These are phyloP conservation scores for Musa acuminata DNA, from an alignment of 176 grass and related monocot genomes.

Conservation along the genomic window DNA sequence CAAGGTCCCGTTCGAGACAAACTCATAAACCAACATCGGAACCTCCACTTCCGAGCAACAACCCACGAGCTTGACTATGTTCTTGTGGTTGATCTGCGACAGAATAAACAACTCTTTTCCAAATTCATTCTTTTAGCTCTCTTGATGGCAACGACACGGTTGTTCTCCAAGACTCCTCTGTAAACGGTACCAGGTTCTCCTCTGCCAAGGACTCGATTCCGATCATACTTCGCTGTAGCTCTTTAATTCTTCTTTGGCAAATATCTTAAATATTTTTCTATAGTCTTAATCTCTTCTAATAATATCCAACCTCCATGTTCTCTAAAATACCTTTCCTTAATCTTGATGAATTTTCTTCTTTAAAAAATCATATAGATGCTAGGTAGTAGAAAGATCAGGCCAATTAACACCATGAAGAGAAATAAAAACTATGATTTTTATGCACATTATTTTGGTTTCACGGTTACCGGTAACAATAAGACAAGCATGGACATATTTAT, in stretches of 20 bases:
- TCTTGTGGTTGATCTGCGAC: conserved; percentile 6
- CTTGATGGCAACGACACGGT: not conserved
- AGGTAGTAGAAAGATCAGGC: not conserved
- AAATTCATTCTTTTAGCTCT: not conserved
- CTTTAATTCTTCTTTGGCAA: not conserved
- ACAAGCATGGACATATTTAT: too few species aligned
- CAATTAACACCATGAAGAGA: too few species aligned
- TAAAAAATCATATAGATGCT: not conserved
- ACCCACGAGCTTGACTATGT: conserved; percentile 12
- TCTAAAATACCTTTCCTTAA: not conserved
- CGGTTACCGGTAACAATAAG: too few species aligned
- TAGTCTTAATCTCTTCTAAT: not conserved
- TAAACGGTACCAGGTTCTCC: conserved; percentile 3
- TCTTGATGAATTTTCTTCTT: not conserved
- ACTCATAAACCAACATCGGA: too few species aligned
- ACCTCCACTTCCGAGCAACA: conserved; percentile 13
- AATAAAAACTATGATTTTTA: too few species aligned
- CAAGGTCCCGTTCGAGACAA: not conserved
- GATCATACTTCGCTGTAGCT: not conserved
- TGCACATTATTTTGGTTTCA: too few species aligned
- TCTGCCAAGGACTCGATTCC: not conserved
- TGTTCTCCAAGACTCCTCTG: not conserved
- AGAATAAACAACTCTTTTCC: conserved; percentile 11
- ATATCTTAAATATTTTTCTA: not conserved
- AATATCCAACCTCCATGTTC: conserved; percentile 10